phyloP scores from a whole-genome alignment of 2,329 filamentous ascomycete genomes.

The Calonectria naviculata region DNA sequence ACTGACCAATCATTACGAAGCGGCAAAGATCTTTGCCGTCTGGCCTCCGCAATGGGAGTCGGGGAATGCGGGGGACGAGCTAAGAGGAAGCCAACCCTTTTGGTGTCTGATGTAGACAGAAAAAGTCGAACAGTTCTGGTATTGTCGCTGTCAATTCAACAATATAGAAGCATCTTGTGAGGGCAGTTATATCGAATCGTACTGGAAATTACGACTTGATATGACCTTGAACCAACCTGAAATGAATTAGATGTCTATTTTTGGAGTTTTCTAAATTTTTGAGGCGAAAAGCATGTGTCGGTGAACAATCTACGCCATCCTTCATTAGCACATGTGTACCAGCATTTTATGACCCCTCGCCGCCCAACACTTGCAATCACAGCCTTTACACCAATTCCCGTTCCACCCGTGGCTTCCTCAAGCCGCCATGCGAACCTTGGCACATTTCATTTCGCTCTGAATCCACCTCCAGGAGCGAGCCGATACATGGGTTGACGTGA shows the following conservation, averaged over 20 bases:
- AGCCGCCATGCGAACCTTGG: not conserved
- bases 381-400: not conserved
- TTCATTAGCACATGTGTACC: not conserved
- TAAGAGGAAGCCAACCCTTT: not conserved
- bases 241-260: not conserved
- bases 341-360: not conserved
- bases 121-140: not conserved
- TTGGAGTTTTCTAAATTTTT: too few species aligned
- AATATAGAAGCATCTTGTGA: too few species aligned
- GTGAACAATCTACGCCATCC: not conserved
- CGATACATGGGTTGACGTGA: conserved; percentile 10
- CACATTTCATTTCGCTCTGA: not conserved
- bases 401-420: not conserved
- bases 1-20: conserved; percentile 6
- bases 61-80: not conserved
- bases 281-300: not conserved
- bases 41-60: not conserved
- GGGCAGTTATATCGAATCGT: not conserved
- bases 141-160: not conserved
- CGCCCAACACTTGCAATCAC: not conserved
- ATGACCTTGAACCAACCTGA: too few species aligned
- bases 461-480: not conserved
- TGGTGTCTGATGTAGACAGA: not conserved
- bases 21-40: conserved; percentile 25
- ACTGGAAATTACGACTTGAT: not conserved